Base-by-base conservation (phyloP, 2,329 filamentous ascomycete genomes). In the Cercospora zeae-maydis region DNA sequence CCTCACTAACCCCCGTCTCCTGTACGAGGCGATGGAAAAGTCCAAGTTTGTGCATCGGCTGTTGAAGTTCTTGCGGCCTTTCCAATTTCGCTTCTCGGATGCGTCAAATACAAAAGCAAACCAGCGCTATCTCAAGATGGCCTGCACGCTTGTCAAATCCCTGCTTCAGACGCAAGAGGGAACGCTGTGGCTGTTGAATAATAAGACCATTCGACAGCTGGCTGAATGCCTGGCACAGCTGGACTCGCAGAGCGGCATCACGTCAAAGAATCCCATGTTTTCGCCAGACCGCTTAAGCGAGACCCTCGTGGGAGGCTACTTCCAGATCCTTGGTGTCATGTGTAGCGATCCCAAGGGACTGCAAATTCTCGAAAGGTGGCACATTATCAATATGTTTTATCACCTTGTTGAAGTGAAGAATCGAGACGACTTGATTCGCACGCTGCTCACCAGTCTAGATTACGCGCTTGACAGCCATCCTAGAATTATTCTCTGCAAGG, bases 321-420 rank as follows among this genome's bases (percentile, higher is more conserved):
- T 99, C 75, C 86, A 92, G 13, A 91, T 99, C 81, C 80, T 99
- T 1, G 96, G 95, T 7, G 88, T 91, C 10, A 78, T 99, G 62
- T 98, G 90, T 70, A 88, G 88, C 58, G 92, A 96, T 71, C 80
- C 84, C 0, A 91, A 89, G 70, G 95, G 95, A 0, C 82, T 98
- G 24, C 87, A 89, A 65, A 93, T 99, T 79, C 85, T 99, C 73
- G 93, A 98, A 75, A 84, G 92, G 70, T 98, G 95, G 93, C 91
- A 92, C 70, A 96, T 99, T 83, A 93, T 97, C 78, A 98, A 98
- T 77, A 99, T 99, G 92, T 96, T 98, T 83, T 99, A 99, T 75
- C 95, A 98, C 76, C 96, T 99, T 65, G 85, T 97, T 62, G 93
- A 98, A 73, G 82, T 96, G 49, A 92, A 90, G 70, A 90, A 95